Conservation (phyloP, 2,329 filamentous ascomycete genomes). For the Claviceps digitariae region DNA sequence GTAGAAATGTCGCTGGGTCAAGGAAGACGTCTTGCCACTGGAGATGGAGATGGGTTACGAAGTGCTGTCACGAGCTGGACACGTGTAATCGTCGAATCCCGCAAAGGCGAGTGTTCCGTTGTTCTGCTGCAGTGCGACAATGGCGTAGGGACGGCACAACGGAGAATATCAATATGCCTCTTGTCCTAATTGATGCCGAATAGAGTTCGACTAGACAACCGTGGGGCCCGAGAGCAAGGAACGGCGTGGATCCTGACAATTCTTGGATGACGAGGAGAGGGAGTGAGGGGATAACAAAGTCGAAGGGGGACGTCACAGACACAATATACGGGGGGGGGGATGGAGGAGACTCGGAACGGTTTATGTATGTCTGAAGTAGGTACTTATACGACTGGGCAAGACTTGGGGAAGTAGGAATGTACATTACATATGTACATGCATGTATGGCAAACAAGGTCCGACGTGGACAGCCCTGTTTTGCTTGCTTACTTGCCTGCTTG, state of each 20-base stretch:
- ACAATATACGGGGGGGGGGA: background rate
- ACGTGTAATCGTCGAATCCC: background rate
- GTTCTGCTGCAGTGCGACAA: too few species aligned
- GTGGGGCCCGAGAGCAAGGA: background rate
- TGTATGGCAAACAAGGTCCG: background rate
- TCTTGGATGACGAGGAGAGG: background rate
- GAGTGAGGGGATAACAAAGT: background rate
- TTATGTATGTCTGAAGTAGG: background rate
- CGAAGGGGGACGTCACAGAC: background rate
- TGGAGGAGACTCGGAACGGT: background rate
- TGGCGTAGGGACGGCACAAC: too few species aligned
- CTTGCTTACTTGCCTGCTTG: too few species aligned
- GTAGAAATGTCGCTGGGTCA: background rate
- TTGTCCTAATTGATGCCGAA: background rate
- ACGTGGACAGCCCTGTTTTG: background rate
- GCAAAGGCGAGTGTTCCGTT: background rate
- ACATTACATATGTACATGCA: too few species aligned
- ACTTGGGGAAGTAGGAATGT: background rate
- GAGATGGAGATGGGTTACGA: too few species aligned
- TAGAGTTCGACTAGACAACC: background rate
- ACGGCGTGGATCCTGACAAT: background rate
- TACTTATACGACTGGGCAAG: background rate
- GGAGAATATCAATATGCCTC: too few species aligned
- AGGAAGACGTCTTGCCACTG: background rate
- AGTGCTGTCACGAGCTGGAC: background rate